Evolutionary conservation across 2,329 filamentous ascomycete genomes (phyloP).

Genomic region (Reticulascus tulasneorum): DNA sequence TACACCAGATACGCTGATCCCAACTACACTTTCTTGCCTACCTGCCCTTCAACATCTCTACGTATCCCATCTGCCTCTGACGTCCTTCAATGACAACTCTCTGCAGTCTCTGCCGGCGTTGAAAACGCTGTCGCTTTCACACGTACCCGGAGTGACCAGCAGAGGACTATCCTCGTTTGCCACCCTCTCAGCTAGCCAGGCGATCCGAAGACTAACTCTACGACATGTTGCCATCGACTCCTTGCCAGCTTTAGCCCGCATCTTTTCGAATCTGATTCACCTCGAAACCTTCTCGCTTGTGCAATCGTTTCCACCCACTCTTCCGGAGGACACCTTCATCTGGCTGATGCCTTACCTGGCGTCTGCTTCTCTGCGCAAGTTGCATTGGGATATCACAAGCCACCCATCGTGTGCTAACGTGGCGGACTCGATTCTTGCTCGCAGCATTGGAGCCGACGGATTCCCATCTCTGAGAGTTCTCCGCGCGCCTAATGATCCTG

Average conservation of each 20-base stretch:
- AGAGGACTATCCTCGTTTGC: slow-evolving; percentile 55
- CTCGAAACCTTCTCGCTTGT: slow-evolving; percentile 51
- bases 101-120: slow-evolving; percentile 53
- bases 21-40: slow-evolving; percentile 44
- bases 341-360: slow-evolving; percentile 64
- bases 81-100: slow-evolving; percentile 53
- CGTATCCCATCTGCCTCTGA: slow-evolving; percentile 51
- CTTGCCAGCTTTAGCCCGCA: slow-evolving; percentile 53
- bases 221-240: slow-evolving; percentile 54
- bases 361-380: slow-evolving; percentile 44
- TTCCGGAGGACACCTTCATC: slow-evolving; percentile 52
- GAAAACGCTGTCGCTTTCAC: slow-evolving; percentile 50
- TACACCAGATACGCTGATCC: slow-evolving; percentile 48
- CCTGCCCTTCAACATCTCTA: slow-evolving; percentile 56
- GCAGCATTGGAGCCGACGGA: slow-evolving; percentile 55
- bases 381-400: slow-evolving; percentile 64
- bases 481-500: slow-evolving; percentile 64
- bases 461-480: slow-evolving; percentile 60
- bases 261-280: slow-evolving; percentile 50
- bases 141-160: slow-evolving; percentile 53
- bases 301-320: slow-evolving; percentile 50
- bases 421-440: slow-evolving; percentile 60
- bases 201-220: slow-evolving; percentile 48
- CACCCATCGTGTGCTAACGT: slow-evolving; percentile 37
- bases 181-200: slow-evolving; percentile 40